phyloP scores from a whole-genome alignment of 164 flowering plant genomes.

The Stephania yunnanensis region DNA sequence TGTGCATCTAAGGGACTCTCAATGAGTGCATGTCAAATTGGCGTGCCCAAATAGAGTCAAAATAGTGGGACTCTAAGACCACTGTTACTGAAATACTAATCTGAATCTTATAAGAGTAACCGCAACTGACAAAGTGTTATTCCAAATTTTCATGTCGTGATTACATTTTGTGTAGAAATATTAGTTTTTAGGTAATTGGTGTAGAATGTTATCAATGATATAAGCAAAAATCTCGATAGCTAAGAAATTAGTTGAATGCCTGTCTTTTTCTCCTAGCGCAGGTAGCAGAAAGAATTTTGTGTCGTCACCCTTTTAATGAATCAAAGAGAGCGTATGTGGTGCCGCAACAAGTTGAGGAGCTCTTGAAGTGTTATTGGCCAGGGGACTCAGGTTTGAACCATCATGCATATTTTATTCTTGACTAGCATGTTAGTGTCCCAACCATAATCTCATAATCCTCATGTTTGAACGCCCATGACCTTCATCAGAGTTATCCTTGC shows the following conservation, averaged over 20 bases:
- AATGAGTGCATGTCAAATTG: no score
- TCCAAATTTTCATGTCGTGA: neutral
- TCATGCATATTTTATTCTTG: neutral
- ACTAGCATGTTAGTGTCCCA: neutral
- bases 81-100: no score
- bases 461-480: neutral
- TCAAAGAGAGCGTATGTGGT: constrained; percentile 98
- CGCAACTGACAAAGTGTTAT: neutral
- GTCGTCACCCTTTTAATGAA: constrained; percentile 98
- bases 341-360: constrained; percentile 93
- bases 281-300: constrained; percentile 76
- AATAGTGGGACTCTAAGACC: no score
- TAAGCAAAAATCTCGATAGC: neutral
- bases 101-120: neutral
- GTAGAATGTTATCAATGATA: no score
- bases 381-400: constrained; percentile 64
- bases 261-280: constrained; percentile 17
- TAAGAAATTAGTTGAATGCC: neutral
- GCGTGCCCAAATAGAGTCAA: no score
- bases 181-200: neutral
- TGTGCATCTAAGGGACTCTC: no score
- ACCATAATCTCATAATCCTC: neutral
- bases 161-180: neutral
- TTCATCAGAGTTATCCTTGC: no score
- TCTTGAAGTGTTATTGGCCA: constrained; percentile 89